phyloP scores from a whole-genome alignment of 2,329 filamentous ascomycete species.

The Emmonsiellopsis sp. region DNA sequence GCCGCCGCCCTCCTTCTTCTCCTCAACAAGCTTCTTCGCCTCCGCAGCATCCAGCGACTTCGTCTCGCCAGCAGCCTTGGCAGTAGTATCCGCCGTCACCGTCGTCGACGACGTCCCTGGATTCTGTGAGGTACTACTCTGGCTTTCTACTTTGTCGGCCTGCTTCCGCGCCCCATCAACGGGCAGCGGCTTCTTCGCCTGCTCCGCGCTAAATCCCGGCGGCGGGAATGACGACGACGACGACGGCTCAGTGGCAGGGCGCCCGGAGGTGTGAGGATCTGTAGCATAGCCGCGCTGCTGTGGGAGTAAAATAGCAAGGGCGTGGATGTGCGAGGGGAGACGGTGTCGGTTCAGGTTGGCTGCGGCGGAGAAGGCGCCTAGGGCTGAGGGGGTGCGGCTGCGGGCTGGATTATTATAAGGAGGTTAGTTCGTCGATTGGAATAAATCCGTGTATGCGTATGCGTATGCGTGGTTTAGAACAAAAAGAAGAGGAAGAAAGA shows the following conservation, averaged over 20 bases:
- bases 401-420: constrained; percentile 17
- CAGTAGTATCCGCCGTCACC: constrained; percentile 22
- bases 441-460: neutral
- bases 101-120: constrained; percentile 14
- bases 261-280: constrained; percentile 45
- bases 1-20: constrained; percentile 52
- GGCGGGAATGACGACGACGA: constrained; percentile 53
- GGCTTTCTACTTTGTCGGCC: constrained; percentile 10
- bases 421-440: neutral
- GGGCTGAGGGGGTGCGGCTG: constrained; percentile 21
- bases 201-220: constrained; percentile 81
- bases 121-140: neutral
- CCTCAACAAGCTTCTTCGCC: constrained; percentile 49
- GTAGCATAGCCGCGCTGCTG: constrained; percentile 45
- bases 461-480: neutral
- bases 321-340: constrained; percentile 44
- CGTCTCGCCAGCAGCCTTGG: constrained; percentile 23
- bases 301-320: constrained; percentile 50
- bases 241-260: constrained; percentile 25
- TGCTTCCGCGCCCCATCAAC: constrained; percentile 3
- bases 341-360: constrained; percentile 24
- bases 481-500: neutral
- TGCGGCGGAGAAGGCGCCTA: constrained; percentile 24
- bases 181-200: constrained; percentile 75
- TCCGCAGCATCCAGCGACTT: constrained; percentile 21